Conservation (phyloP, 257 asterid genomes). For the Asclepias syriaca region DNA sequence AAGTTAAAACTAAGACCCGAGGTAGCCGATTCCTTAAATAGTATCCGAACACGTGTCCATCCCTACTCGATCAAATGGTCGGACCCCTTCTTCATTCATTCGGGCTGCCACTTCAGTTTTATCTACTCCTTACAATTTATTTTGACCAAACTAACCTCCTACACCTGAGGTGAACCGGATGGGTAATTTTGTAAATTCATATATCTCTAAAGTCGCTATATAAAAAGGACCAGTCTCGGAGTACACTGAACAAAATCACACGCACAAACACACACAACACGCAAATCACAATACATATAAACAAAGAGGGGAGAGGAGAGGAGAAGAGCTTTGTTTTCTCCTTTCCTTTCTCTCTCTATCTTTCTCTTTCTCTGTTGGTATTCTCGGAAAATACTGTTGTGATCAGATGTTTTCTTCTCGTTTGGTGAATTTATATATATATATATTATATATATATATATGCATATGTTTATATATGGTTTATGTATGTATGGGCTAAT, state of each 20-base stretch:
- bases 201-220: not conserved
- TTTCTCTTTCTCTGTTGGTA: not conserved
- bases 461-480: too few species aligned
- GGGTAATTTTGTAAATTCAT: conserved; percentile 7
- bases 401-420: too few species aligned
- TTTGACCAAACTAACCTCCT: conserved; percentile 4
- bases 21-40: conserved; percentile 1
- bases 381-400: not conserved
- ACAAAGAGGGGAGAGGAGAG: not conserved
- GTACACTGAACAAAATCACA: not conserved
- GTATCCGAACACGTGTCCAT: conserved; percentile 23
- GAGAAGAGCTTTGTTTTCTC: not conserved
- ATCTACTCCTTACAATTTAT: not conserved
- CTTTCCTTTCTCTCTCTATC: not conserved
- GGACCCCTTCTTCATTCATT: not conserved
- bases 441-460: too few species aligned
- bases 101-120: not conserved
- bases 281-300: not conserved
- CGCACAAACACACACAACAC: conserved; percentile 5
- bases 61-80: not conserved
- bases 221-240: not conserved
- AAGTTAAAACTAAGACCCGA: too few species aligned
- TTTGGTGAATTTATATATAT: not conserved
- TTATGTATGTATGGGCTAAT: not conserved
- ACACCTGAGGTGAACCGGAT: not conserved